Percentiles rank a stretch among this genome's conserved stretches.
Evolutionary conservation across 2,329 filamentous ascomycete genomes (phyloP).

Genomic region (Claviceps sp.): DNA sequence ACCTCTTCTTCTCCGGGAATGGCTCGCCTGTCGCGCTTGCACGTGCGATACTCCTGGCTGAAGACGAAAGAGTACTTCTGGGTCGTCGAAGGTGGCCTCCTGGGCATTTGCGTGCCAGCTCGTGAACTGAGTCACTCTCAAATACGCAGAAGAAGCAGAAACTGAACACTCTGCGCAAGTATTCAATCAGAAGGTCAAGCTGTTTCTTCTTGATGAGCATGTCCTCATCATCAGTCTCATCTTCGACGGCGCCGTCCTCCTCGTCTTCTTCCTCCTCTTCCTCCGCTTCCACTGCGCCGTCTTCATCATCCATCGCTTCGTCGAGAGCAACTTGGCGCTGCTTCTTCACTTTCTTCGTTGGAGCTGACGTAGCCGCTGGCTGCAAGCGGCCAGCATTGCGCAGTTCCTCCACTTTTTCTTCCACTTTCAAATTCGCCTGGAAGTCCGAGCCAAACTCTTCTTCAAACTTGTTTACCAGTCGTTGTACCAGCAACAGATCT

Average conservation of each 20-base stretch:
- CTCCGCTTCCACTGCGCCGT: slow-evolving; percentile 58
- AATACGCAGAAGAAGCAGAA: slow-evolving; percentile 99
- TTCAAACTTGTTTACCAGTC: slow-evolving; percentile 75
- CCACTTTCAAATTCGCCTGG: slow-evolving; percentile 67
- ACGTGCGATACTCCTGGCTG: slow-evolving; percentile 71
- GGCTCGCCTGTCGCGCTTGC: slow-evolving; percentile 72
- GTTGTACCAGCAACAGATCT: slow-evolving; percentile 70
- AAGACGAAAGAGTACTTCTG: slow-evolving; percentile 66
- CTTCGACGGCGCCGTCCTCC: slow-evolving; percentile 65
- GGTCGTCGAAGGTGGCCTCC: slow-evolving; percentile 93
- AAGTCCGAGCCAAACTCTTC: slow-evolving; percentile 65
- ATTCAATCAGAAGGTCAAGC: slow-evolving; percentile 89
- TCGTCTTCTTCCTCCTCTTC: slow-evolving; percentile 59
- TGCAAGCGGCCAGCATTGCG: slow-evolving; percentile 65
- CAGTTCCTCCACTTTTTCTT: slow-evolving; percentile 74
- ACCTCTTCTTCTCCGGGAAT: slow-evolving; percentile 72
- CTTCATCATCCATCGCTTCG: slow-evolving; percentile 49
- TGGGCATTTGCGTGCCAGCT: slow-evolving; percentile 88
- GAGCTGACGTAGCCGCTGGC: slow-evolving; percentile 40
- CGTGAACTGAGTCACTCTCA: slow-evolving; percentile 92
- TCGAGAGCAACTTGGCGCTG: slow-evolving; percentile 46
- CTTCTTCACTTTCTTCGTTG: slow-evolving; percentile 47
- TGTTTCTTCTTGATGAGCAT: slow-evolving; percentile 90
- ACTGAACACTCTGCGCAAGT: slow-evolving; percentile 89
- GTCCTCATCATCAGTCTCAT: slow-evolving; percentile 84